Conservation (phyloP, 2,329 filamentous ascomycete genomes). For the Fusarium sarcochroum region DNA sequence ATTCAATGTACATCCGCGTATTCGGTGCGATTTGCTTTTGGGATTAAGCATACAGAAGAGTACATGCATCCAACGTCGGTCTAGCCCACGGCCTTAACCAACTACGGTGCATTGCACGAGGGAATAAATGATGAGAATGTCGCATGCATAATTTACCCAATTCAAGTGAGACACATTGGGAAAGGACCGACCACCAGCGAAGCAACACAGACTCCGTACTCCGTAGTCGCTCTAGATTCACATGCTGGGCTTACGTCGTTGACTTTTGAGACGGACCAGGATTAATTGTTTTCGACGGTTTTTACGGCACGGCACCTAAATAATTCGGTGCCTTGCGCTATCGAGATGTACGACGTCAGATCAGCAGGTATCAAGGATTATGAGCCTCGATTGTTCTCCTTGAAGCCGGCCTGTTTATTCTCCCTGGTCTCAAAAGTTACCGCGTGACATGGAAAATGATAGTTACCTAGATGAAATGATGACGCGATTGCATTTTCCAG, state of each 20-base stretch:
- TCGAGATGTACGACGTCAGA: slow-evolving; percentile 33
- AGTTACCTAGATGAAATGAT: slow-evolving; percentile 24
- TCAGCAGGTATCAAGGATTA: slow-evolving; percentile 10
- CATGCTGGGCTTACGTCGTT: slow-evolving; percentile 41
- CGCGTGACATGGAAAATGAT: too few relatives aligned
- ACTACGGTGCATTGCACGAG: neutral
- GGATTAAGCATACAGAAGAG: neutral
- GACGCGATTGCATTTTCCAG: slow-evolving; percentile 12
- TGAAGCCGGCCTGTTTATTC: neutral
- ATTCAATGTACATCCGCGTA: slow-evolving; percentile 19
- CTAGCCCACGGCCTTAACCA: slow-evolving; percentile 1
- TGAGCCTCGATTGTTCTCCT: slow-evolving; percentile 6
- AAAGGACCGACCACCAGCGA: slow-evolving; percentile 13
- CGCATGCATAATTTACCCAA: neutral
- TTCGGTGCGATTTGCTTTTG: slow-evolving; percentile 16
- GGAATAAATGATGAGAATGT: slow-evolving; percentile 10
- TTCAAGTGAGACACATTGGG: slow-evolving; percentile 27
- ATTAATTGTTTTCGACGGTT: slow-evolving; percentile 5
- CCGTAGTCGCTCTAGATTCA: slow-evolving; percentile 14
- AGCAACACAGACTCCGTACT: slow-evolving; percentile 29
- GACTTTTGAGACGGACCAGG: slow-evolving; percentile 20
- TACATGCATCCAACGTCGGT: slow-evolving; percentile 1
- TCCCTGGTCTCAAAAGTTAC: too few relatives aligned
- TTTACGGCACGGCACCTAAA: neutral
- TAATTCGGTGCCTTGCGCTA: slow-evolving; percentile 34